Evolutionary conservation across 2,329 filamentous ascomycete genomes (phyloP).

Genomic region (Westerdykella ornata): DNA sequence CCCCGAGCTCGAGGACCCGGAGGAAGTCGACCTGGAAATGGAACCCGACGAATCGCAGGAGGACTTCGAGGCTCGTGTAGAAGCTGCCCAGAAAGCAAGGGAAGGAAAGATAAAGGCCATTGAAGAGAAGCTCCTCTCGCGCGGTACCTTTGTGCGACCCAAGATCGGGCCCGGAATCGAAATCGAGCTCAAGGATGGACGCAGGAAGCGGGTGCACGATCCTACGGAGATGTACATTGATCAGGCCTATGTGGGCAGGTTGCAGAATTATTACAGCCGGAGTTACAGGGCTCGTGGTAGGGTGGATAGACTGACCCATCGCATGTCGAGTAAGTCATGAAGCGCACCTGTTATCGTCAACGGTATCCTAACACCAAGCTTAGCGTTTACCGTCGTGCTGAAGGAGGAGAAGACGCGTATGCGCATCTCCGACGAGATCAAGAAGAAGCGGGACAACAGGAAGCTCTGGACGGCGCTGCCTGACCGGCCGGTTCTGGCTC

Average conservation of each 20-base stretch:
- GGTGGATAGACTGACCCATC: constrained; percentile 61
- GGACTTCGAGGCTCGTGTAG: background rate
- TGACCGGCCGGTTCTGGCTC: constrained; percentile 73
- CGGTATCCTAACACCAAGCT: constrained; percentile 4
- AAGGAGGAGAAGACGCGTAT: constrained; percentile 93
- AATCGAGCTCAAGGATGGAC: constrained; percentile 69
- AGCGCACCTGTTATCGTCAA: background rate
- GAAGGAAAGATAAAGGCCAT: constrained; percentile 4
- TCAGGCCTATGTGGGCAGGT: constrained; percentile 86
- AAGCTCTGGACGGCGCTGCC: constrained; percentile 85
- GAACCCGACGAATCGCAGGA: background rate
- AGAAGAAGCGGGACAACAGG: constrained; percentile 65
- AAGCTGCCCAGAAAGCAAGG: constrained; percentile 1
- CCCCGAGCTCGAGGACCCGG: background rate
- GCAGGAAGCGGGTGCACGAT: constrained; percentile 63
- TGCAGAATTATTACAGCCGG: constrained; percentile 27
- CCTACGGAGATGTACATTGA: constrained; percentile 82
- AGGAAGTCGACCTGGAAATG: background rate
- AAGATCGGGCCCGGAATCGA: constrained; percentile 41
- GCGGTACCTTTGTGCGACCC: constrained; percentile 8
- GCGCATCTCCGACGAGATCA: constrained; percentile 68
- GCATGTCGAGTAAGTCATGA: constrained; percentile 63
- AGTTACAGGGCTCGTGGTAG: constrained; percentile 61
- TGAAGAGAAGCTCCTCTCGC: background rate
- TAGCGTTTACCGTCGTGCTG: constrained; percentile 70